These are phyloP conservation scores for Arthrobotrys iridis DNA, from an alignment of 2,329 filamentous ascomycete genomes.

Conservation along the genomic window DNA sequence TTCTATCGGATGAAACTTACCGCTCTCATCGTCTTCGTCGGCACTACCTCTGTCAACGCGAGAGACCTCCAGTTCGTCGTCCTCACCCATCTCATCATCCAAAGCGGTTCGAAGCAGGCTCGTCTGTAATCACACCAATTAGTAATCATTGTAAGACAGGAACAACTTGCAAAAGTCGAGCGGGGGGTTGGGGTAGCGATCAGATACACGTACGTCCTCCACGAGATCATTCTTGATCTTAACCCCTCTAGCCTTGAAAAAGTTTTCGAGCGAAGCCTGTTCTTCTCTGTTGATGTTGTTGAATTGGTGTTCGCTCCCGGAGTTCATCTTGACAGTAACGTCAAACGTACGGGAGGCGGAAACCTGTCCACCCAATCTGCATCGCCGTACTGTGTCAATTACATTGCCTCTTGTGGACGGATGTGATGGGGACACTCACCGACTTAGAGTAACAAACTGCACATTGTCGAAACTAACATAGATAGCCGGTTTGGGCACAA, in stretches of 20 bases:
- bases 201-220: slow-evolving; percentile 77
- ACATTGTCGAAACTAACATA: slow-evolving; percentile 97
- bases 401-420: neutral
- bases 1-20: slow-evolving; percentile 11
- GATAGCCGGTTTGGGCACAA: slow-evolving; percentile 96
- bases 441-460: slow-evolving; percentile 89
- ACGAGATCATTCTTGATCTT: slow-evolving; percentile 99
- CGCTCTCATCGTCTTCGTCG: slow-evolving; percentile 86
- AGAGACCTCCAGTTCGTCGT: slow-evolving; percentile 78
- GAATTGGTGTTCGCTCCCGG: slow-evolving; percentile 86
- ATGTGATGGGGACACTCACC: slow-evolving; percentile 50
- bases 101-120: slow-evolving; percentile 80
- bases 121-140: slow-evolving; percentile 61
- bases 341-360: slow-evolving; percentile 96
- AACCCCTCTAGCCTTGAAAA: slow-evolving; percentile 95
- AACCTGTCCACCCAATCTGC: slow-evolving; percentile 85
- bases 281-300: slow-evolving; percentile 99
- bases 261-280: slow-evolving; percentile 92
- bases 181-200: slow-evolving; percentile 49
- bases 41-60: slow-evolving; percentile 85
- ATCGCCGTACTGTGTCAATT: neutral
- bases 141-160: slow-evolving; percentile 21
- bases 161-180: slow-evolving; percentile 30
- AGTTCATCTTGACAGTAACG: slow-evolving; percentile 90
- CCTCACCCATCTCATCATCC: slow-evolving; percentile 83